phyloP scores from a whole-genome alignment of 1,284 basidiomycete genomes.

The Melampsora americana region DNA sequence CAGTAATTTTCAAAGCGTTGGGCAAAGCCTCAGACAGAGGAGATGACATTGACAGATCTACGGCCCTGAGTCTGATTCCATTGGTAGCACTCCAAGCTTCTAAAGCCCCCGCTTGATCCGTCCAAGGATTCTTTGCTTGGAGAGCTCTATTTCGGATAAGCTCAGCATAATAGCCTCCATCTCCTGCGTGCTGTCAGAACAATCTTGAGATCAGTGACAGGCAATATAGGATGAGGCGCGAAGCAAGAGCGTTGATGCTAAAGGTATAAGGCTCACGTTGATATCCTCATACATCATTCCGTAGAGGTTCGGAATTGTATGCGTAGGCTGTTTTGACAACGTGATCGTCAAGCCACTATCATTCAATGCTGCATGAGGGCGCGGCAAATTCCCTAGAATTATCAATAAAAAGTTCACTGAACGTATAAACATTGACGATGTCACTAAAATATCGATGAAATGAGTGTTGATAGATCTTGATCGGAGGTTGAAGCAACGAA shows the following conservation, averaged over 20 bases:
- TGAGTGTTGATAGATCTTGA: too few relatives aligned
- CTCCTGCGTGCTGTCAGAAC: background rate
- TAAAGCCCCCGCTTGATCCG: background rate
- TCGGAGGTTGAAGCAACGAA: too few relatives aligned
- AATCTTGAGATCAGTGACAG: background rate
- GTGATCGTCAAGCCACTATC: too few relatives aligned
- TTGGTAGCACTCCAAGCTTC: background rate
- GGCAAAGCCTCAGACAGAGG: background rate
- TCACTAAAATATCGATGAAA: too few relatives aligned
- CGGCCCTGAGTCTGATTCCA: background rate
- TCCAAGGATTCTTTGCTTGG: background rate
- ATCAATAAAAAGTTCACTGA: too few relatives aligned
- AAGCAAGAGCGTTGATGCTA: background rate
- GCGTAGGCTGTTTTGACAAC: too few relatives aligned
- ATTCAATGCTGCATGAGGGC: too few relatives aligned
- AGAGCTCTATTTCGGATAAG: background rate
- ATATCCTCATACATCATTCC: slow-evolving; percentile 4
- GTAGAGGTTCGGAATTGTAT: background rate
- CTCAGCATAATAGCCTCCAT: background rate
- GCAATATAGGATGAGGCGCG: background rate
- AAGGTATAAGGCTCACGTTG: background rate
- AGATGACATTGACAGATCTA: background rate
- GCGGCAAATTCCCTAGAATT: too few relatives aligned
- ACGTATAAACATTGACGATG: too few relatives aligned
- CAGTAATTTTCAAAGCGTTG: background rate